These are phyloP conservation scores for Lactarius deliciosus DNA, from an alignment of 768 basidiomycete genomes.

Conservation along the genomic window DNA sequence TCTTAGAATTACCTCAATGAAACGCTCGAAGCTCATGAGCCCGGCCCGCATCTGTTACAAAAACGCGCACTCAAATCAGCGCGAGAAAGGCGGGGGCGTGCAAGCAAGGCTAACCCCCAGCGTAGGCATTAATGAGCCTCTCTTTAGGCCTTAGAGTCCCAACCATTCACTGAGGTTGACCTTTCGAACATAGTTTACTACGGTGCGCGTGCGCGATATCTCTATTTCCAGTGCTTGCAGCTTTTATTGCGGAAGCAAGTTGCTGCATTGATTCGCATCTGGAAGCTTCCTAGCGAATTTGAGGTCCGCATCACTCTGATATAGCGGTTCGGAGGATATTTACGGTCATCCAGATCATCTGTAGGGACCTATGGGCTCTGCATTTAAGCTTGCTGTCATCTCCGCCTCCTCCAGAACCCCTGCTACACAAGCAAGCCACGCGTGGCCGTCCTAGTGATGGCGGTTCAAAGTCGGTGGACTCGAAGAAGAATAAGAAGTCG, in stretches of 20 bases:
- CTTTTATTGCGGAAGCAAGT: conserved; percentile 78
- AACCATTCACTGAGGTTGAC: not conserved
- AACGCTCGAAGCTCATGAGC: conserved; percentile 63
- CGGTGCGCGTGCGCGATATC: conserved; percentile 72
- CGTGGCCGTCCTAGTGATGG: conserved; percentile 1
- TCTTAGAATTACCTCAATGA: conserved; percentile 80
- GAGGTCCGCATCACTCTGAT: conserved; percentile 51
- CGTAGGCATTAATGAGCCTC: conserved; percentile 42
- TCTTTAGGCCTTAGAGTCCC: not conserved
- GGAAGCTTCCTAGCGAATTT: conserved; percentile 77
- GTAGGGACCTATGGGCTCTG: conserved; percentile 79
- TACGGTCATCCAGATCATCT: conserved; percentile 53
- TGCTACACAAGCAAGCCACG: conserved; percentile 44
- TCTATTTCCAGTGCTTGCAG: conserved; percentile 85
- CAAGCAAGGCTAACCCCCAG: conserved; percentile 58
- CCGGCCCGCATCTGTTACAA: conserved; percentile 59
- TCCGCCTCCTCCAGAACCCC: conserved; percentile 62
- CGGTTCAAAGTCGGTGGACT: conserved; percentile 24
- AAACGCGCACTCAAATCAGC: conserved; percentile 65
- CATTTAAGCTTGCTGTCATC: conserved; percentile 62
- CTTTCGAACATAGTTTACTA: conserved; percentile 64
- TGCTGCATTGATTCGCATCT: conserved; percentile 52
- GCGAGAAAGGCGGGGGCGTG: conserved; percentile 50
- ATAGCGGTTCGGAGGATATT: not conserved
- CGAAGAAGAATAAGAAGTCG: conserved; percentile 28